Evolutionary conservation across 495 filamentous ascomycete genomes (phyloP).

Genomic region (Daldinia loculata): DNA sequence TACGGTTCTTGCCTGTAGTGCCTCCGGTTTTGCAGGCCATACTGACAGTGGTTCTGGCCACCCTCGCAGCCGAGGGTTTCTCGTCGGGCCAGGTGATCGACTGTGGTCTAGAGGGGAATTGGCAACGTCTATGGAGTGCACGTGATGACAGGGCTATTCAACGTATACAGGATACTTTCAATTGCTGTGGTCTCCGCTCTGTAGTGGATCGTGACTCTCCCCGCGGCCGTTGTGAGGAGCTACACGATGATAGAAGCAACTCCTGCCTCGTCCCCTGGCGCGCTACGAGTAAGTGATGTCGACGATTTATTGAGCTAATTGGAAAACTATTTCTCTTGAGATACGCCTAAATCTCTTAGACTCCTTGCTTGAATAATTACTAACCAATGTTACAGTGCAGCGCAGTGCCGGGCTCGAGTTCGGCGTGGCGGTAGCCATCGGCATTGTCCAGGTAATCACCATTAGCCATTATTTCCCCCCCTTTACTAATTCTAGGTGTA

Average conservation of each 20-base stretch:
- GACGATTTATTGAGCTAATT: background rate
- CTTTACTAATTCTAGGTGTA: slow-evolving; percentile 2
- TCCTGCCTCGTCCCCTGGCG: slow-evolving; percentile 42
- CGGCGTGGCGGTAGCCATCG: slow-evolving; percentile 37
- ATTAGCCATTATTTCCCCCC: background rate
- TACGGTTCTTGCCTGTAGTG: slow-evolving; percentile 48
- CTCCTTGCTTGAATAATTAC: background rate
- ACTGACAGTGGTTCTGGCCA: slow-evolving; percentile 62
- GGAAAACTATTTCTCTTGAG: background rate
- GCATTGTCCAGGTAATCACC: slow-evolving; percentile 45
- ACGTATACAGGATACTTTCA: slow-evolving; percentile 68
- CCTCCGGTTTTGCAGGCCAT: slow-evolving; percentile 56
- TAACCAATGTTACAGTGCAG: slow-evolving; percentile 9
- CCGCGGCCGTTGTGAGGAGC: background rate
- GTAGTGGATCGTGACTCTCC: slow-evolving; percentile 67
- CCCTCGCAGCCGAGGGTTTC: slow-evolving; percentile 63
- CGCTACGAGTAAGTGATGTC: slow-evolving; percentile 13
- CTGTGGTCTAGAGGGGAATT: slow-evolving; percentile 63
- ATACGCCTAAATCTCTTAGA: background rate
- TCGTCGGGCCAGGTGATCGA: slow-evolving; percentile 54
- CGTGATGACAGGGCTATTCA: slow-evolving; percentile 63
- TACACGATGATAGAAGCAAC: slow-evolving; percentile 13
- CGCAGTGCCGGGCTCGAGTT: slow-evolving; percentile 42
- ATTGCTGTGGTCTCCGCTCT: slow-evolving; percentile 70
- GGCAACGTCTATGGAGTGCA: slow-evolving; percentile 58